Percentiles rank a stretch among this genome's conserved stretches.
Conservation (phyloP, 805 yeast genomes). For the Gaillardinia entomophila region DNA sequence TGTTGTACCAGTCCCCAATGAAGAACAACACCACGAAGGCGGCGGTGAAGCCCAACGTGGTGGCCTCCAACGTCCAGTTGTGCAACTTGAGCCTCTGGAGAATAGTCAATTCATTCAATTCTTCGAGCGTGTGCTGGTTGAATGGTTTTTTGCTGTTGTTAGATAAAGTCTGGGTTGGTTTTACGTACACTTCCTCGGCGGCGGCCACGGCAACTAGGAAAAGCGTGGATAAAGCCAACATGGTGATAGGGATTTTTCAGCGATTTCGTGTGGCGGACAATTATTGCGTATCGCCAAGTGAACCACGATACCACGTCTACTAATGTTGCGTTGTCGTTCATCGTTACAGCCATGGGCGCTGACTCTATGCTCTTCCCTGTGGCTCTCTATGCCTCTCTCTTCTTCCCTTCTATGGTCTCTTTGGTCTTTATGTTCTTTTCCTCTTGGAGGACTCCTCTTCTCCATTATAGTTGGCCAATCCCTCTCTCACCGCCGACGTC, state of each 20-base stretch:
- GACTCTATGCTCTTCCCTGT: too few relatives aligned
- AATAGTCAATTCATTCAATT: conserved; percentile 54
- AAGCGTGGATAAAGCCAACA: background rate
- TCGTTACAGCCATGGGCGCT: too few relatives aligned
- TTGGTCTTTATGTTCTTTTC: background rate
- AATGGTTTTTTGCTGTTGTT: conserved; percentile 7
- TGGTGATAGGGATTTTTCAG: background rate
- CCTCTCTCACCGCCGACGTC: conserved; percentile 57
- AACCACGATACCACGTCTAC: too few relatives aligned
- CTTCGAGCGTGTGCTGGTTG: conserved; percentile 38
- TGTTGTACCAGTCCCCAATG: conserved; percentile 58
- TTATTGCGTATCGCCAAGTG: too few relatives aligned
- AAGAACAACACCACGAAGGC: conserved; percentile 46
- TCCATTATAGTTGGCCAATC: conserved; percentile 29
- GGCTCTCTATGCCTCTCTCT: too few relatives aligned
- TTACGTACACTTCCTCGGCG: background rate
- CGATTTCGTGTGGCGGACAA: too few relatives aligned
- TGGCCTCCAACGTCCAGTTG: conserved; percentile 73
- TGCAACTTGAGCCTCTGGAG: conserved; percentile 51
- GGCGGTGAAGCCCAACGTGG: conserved; percentile 47
- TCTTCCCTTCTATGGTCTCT: too few relatives aligned
- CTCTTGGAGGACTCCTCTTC: conserved; percentile 4
- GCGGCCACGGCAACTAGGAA: background rate
- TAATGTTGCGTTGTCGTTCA: too few relatives aligned
- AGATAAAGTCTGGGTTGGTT: background rate